Base-by-base conservation (phyloP, 352 stramenopile species). In the Phytophthora kernoviae region DNA sequence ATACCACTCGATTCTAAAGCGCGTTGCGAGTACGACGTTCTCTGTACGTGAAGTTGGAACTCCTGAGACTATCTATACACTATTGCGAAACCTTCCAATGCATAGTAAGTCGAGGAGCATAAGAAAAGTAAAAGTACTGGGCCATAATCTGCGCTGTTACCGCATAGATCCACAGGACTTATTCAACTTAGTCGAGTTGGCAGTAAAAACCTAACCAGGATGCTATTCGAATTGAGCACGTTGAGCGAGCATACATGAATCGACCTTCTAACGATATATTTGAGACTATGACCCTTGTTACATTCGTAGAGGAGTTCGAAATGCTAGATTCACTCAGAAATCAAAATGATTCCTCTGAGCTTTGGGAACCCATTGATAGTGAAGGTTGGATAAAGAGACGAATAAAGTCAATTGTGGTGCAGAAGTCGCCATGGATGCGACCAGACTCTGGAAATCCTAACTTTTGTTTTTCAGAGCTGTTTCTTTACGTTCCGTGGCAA, bases 341-440 rank as follows among this genome's bases (percentile, higher is more conserved):
- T 2, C 2, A 30, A 20, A 10, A 15, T 17, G 15, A 4, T 11
- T 11, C 7, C 27, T 42, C 6, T 24, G 55, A 30, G 4, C 8
- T 30, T 14, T 59, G 52, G 52, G 5, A 59, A 7, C 52, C 40
- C 10, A 33, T 45, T 2, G 40, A 59, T 24, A 14, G 32, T 8
- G 18, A 51, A 59, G 52, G 52, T 1, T 59, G 12, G 26, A 51
- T 51, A 5, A 44, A 45, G 33, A 33, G 30, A 21, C 26, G 52
- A 2, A 2, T 6, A 6, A 59, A 51, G 17, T 9, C 18, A 2
- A 9, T 34, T 24, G 41, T 59, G 4, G 26, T 51, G 4, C 27
- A 39, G 44, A 59, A 51, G 14, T 51, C 41, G 24, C 52, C 52
- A 5, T 51, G 41, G 41, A 55, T 55, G 5, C 4, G 8, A 34